These are phyloP conservation scores for Ustilago cynodontis DNA, from an alignment of 1,284 basidiomycete species.

Conservation along the genomic window DNA sequence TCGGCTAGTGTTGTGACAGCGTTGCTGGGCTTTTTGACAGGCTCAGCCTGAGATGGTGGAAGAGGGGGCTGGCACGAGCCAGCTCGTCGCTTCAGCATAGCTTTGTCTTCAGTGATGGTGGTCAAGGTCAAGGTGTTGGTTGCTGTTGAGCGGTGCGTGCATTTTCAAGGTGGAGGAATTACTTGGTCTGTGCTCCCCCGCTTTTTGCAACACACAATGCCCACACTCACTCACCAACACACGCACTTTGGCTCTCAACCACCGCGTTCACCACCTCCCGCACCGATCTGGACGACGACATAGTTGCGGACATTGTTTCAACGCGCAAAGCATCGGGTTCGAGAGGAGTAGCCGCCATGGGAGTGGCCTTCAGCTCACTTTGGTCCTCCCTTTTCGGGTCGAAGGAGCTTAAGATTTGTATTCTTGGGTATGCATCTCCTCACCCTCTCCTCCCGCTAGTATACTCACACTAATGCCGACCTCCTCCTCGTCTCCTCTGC, in stretches of 20 bases:
- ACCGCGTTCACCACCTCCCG: not conserved
- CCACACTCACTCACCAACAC: too few species aligned
- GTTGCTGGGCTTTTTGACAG: not conserved
- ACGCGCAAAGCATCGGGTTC: too few species aligned
- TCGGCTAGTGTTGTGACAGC: not conserved
- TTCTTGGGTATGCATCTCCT: slow-evolving; percentile 57
- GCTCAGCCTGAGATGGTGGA: too few species aligned
- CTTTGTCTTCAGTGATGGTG: slow-evolving; percentile 1
- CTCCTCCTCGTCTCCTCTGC: not conserved
- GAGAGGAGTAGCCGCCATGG: slow-evolving; percentile 49
- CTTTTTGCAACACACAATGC: slow-evolving; percentile 2
- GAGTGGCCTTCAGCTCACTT: slow-evolving; percentile 68
- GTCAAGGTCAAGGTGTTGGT: not conserved
- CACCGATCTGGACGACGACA: not conserved
- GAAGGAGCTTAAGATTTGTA: slow-evolving; percentile 72
- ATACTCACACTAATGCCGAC: not conserved
- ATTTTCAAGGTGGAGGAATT: slow-evolving; percentile 20
- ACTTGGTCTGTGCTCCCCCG: slow-evolving; percentile 9
- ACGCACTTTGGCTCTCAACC: not conserved
- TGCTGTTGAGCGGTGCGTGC: slow-evolving; percentile 6
- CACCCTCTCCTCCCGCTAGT: not conserved
- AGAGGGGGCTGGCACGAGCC: slow-evolving; percentile 8
- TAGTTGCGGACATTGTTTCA: too few species aligned
- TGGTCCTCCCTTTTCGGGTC: slow-evolving; percentile 72
- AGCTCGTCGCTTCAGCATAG: slow-evolving; percentile 16